phyloP scores from a whole-genome alignment of 306 rosid species.

The Vigna mungo region DNA sequence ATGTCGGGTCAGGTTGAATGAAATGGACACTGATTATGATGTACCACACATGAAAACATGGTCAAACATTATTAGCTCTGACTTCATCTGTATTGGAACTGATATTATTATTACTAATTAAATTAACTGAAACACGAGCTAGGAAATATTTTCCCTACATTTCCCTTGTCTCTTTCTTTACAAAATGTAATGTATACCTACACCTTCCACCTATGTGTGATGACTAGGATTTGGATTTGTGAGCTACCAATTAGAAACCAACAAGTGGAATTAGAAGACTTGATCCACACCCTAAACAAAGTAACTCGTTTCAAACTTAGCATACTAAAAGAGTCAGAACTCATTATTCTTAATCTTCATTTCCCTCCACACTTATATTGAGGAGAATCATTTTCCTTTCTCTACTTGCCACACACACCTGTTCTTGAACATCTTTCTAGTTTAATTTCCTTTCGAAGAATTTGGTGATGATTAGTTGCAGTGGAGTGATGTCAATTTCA shows the following conservation, averaged over 20 bases:
- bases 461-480: not conserved
- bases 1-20: not conserved
- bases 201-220: no score
- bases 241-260: no score
- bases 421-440: constrained; percentile 1
- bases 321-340: constrained; percentile 7
- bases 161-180: constrained; percentile 2
- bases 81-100: not conserved
- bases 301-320: no score
- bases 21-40: constrained; percentile 10
- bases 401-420: constrained; percentile 16
- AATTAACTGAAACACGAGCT: constrained; percentile 21
- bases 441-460: constrained; percentile 21
- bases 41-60: constrained; percentile 20
- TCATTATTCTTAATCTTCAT: not conserved
- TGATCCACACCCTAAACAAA: no score
- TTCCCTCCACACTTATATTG: not conserved
- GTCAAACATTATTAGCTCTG: constrained; percentile 40
- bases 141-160: not conserved
- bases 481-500: constrained; percentile 54
- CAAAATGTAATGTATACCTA: not conserved
- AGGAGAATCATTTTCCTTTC: not conserved
- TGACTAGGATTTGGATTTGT: no score
- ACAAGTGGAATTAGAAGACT: no score
- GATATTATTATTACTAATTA: not conserved